Base-by-base conservation (phyloP, 345 rosid species). In the sweet orange (Citrus sinensis) region DNA sequence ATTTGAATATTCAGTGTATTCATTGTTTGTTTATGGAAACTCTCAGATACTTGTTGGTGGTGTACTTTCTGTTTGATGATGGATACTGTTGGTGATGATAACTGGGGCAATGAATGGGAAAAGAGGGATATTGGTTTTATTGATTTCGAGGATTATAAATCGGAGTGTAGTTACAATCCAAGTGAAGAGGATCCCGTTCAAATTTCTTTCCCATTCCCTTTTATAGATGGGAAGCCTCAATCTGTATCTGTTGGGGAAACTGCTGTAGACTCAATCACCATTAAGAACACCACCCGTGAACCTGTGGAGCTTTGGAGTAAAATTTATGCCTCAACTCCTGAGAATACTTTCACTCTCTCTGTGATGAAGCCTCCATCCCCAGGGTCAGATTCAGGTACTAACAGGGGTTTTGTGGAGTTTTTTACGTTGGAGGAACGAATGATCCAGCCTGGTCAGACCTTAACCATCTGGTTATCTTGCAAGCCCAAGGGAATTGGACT, bases 401-500 rank as follows among this genome's bases (percentile, higher is more conserved):
- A 35, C 29, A 71, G 70, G 64, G 86, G 84, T 11, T 95, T 95
- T 59, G 27, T 81, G 6, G 93, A 86, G 73, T 79, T 76, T 0
- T 86, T 76, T 69, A 60, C 71, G n/a, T 70, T 95, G 77, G 99
- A 95, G 87, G 98, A 95, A 51, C 85, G 97, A 81, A 89, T 90
- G 87, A 79, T 95, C 68, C 93, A 88, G 76, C 92, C 98, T 3
- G 89, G 87, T 40, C 88, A 90, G 59, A 85, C 84, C 5, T 81
- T 93, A 40, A 89, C 87, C 6, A 76, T 95, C 67, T 95, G 96
- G 96, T 74, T 95, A 3, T 91, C 95, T 79, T 93, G 96, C 82
- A 93, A 90, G 75, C 93, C 98, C 0, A 79, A 76, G 81, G 91
- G 73, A 51, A 85, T 95, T 10, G 98, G 99, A 35, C 79, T 91